These are phyloP conservation scores for Schizochytrium sp. DNA, from an alignment of 108 stramenopile species.

Conservation along the genomic window DNA sequence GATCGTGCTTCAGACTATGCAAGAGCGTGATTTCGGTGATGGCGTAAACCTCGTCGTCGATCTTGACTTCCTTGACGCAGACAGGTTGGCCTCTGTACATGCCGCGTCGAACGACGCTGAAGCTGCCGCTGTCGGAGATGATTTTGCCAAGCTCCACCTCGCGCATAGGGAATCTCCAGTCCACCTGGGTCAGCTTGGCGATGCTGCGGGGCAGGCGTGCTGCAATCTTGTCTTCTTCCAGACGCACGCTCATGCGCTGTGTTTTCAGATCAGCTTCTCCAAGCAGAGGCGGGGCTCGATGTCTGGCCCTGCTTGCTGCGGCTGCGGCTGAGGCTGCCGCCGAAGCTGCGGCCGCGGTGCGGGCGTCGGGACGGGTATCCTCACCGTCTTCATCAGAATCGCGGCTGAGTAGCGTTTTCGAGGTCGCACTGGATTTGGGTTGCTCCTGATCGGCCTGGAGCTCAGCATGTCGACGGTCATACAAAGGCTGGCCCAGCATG, in stretches of 20 bases:
- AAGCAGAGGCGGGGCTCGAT: background rate
- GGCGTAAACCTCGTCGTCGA: constrained; percentile 1
- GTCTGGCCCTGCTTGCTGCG: no score
- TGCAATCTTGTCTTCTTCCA: background rate
- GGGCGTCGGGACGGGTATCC: background rate
- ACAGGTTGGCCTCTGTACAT: background rate
- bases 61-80: constrained; percentile 6
- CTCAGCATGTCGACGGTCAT: background rate
- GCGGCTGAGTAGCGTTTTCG: background rate
- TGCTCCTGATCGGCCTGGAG: no score
- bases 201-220: background rate
- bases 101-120: background rate
- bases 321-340: no score
- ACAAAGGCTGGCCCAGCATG: background rate
- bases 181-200: background rate
- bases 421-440: no score
- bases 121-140: background rate
- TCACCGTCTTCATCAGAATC: background rate
- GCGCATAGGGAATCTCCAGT: background rate
- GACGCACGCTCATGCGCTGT: background rate
- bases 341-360: no score
- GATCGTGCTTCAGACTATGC: background rate
- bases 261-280: background rate
- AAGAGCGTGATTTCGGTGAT: background rate
- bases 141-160: background rate